Base-by-base conservation (phyloP, 2,329 filamentous ascomycete species). In the Catunica adiposa region DNA sequence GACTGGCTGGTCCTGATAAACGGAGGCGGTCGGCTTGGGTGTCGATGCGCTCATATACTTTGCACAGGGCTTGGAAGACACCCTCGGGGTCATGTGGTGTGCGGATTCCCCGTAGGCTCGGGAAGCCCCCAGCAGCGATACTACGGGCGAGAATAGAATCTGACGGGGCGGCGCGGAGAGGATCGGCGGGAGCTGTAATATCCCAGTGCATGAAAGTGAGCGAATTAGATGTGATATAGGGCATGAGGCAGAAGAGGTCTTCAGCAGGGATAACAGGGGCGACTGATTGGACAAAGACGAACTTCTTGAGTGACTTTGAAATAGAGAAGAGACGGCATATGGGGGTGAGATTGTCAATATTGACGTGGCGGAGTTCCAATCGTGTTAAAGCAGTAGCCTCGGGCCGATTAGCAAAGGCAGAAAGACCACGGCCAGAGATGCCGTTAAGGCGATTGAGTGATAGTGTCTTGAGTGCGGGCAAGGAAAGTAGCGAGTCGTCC, bases 51-150 rank as follows among this genome's bases (percentile, higher is more conserved):
- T 76, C 75, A 3, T 74, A 69, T 0, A 84, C 84, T 46, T 74
- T 75, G 65, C 85, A 89, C 1, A 88, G 72, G 1, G 71, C 68
- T 66, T 89, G 85, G 59, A 89, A 79, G 6, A 77, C 61, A 25
- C 84, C 85, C 3, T 85, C 77, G 1, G 82, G 76, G 60, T 89
- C 85, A 57, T 79, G 79, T 1, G 83, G 85, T 0, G 79, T 72
- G 55, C 84, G 78, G 17, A 89, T 67, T 1, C 64, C 69, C 8
- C 69, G 70, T 8, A 89, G 72, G 0, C 68, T 65, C 0, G 85
- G 84, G 62, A 89, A 86, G 0, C 79, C 79, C 3, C 70, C 69
- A 1, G 75, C 73, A 3, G 67, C 66, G 60, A 89, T 84, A 62
- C 79, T 80, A 57, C 72, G 71, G 1, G 82, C 79, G 6, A 89